Base-by-base conservation (phyloP, 1,139 yeast genomes). In the Taphrina betulina region DNA sequence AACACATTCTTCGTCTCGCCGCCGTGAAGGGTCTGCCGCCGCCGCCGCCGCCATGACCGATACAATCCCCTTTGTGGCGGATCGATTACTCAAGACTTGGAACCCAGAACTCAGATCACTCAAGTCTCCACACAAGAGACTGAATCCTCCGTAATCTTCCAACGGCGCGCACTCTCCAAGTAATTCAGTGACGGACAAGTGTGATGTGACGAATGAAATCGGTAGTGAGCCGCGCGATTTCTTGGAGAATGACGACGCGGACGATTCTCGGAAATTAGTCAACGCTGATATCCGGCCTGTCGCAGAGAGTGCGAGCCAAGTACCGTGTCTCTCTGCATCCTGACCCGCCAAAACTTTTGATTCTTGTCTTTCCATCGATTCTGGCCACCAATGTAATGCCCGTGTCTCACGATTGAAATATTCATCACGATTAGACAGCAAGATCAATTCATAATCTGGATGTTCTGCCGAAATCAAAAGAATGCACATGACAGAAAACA, bases 391-490 rank as follows among this genome's bases (percentile, higher is more conserved):
- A n/a, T 75, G 70, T 0, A 94, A 95, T 14, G 69, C 68, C 59
- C 78, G 76, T 0, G 97, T 90, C 2, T 85, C 83, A 50, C 97
- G 72, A 50, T 75, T 77, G 65, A 84, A 81, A 65, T 73, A 86
- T 68, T 92, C 97, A 67, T 92, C 98, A 51, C 97, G 70, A 67
- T 92, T 92, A 7, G 95, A 85, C 10, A 87, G 72, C 3, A 88
- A 68, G 3, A 90, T 77, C 46, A 90, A 73, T 90, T 85, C 64
- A 59, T 63, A 61, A 1, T 12, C 48, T 19, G 50, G 58, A 35
- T 45, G 57, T 14, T 35, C 44, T 17, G 61, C 58, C 5, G 61
- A 53, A 10, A 60, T 40, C n/a, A 60, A 46, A 5, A 60, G 31
- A 22, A 60, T 60, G 36, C 63, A 60, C 63, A 60, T 60, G 22